A percentile compares a stretch with the other conserved stretches of the same genome.
phyloP scores from a whole-genome alignment of 352 stramenopile species.

The Globisporangium radiosum region DNA sequence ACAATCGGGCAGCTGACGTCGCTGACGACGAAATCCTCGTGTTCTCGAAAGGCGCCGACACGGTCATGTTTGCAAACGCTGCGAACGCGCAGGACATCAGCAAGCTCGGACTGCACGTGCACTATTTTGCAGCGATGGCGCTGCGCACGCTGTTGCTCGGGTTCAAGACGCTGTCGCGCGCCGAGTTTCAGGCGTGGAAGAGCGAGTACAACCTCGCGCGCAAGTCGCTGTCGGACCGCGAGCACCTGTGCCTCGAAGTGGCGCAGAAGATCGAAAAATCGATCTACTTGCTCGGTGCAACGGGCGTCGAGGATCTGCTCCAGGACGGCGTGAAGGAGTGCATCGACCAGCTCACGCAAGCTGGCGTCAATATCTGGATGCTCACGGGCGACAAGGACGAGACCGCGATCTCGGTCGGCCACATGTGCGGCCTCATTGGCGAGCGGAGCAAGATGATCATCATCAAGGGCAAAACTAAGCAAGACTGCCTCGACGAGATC shows the following conservation, averaged over 20 bases:
- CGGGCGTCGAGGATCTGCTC: slow-evolving; percentile 96
- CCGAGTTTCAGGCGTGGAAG: slow-evolving; percentile 73
- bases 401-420: slow-evolving; percentile 98
- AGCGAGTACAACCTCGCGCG: slow-evolving; percentile 59
- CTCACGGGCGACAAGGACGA: slow-evolving; percentile 99
- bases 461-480: slow-evolving; percentile 74
- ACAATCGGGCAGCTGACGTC: not conserved
- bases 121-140: slow-evolving; percentile 85
- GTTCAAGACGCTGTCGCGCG: slow-evolving; percentile 51
- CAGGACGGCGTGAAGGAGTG: slow-evolving; percentile 96
- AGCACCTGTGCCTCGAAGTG: slow-evolving; percentile 60
- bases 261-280: slow-evolving; percentile 70
- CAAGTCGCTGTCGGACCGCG: slow-evolving; percentile 55
- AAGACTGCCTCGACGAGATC: slow-evolving; percentile 80
- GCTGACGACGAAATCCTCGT: slow-evolving; percentile 52
- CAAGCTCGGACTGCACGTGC: slow-evolving; percentile 71
- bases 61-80: slow-evolving; percentile 81
- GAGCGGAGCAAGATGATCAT: slow-evolving; percentile 76
- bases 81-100: slow-evolving; percentile 66
- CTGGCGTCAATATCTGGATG: slow-evolving; percentile 98
- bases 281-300: slow-evolving; percentile 91
- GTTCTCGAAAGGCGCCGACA: slow-evolving; percentile 87
- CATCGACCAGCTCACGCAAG: slow-evolving; percentile 92
- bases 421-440: slow-evolving; percentile 92
- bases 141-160: slow-evolving; percentile 82